Evolutionary conservation across 1,284 basidiomycete species (phyloP).

Genomic region (Fomitopsis betulina): DNA sequence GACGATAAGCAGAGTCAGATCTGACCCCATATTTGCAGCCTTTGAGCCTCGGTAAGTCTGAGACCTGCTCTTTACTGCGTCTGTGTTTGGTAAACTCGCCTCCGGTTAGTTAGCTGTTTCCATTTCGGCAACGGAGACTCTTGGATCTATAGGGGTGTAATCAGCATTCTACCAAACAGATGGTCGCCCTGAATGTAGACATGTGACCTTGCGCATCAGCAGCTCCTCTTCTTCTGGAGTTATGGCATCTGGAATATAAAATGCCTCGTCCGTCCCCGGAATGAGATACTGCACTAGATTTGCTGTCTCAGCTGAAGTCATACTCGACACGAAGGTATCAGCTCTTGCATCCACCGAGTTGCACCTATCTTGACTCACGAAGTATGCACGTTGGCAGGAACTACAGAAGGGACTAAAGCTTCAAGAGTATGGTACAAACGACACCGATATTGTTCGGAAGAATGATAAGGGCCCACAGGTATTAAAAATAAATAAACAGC

Average conservation of each 20-base stretch:
- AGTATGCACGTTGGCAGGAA: too few relatives aligned
- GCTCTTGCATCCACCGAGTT: too few relatives aligned
- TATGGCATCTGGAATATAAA: conserved; percentile 81
- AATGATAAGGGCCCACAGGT: too few relatives aligned
- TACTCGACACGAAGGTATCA: background rate
- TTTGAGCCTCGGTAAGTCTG: conserved; percentile 23
- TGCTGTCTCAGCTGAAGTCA: conserved; percentile 7
- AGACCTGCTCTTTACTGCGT: background rate
- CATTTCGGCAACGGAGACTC: conserved; percentile 80
- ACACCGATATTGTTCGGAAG: too few relatives aligned
- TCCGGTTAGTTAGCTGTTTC: conserved; percentile 78
- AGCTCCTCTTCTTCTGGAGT: conserved; percentile 76
- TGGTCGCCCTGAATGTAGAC: too few relatives aligned
- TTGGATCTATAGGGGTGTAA: conserved; percentile 46
- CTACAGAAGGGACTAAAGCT: too few relatives aligned
- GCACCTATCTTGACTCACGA: too few relatives aligned
- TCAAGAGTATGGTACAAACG: too few relatives aligned
- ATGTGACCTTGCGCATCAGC: conserved; percentile 67
- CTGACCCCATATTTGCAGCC: conserved; percentile 77
- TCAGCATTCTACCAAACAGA: too few relatives aligned
- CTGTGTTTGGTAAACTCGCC: conserved; percentile 40
- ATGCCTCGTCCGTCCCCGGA: conserved; percentile 36
- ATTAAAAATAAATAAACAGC: too few relatives aligned
- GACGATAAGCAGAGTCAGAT: background rate
- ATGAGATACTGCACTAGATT: conserved; percentile 29